Evolutionary conservation across 176 grass and related monocot species (phyloP), one percentile per base, ranked within the genome.

Genomic region (Aegilops umbellulata): DNA sequence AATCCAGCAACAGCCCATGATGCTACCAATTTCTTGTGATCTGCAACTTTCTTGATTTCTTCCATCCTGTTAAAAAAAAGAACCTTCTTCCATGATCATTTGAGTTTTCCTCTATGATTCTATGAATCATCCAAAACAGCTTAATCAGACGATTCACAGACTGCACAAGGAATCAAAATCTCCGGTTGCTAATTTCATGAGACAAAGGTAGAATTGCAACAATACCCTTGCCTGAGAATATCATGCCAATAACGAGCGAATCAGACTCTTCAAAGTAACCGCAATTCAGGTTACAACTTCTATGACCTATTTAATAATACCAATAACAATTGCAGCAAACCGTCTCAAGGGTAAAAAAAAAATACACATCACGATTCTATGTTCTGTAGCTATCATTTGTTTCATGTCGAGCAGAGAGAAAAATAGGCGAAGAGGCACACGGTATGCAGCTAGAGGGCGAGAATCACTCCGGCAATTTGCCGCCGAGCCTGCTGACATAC

Each of bases 391-490:
- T 70, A 61, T 60, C n/a, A 44, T 80, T 39, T 12, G 16, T 87
- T 80, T 76, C 74, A 64, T 49, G 67, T 87, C 47, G 20, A 62
- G 63, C 8, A 24, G 24, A 25, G 20, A 17, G 9, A 51, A 60
- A 23, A 2, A 46, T 46, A 46, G 20, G 55, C 2, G 36, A 65
- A 31, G 24, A 36, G 32, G 46, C 49, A 4, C 77, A 77, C 10
- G 16, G 22, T 19, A 83, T 76, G 17, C 35, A n/a, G 70, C 9
- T 24, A 22, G 70, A 65, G 29, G 7, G 22, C 19, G 3, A 17
- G 36, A 64, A 84, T 87, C 84, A 90, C 65, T 27, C 38, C 26
- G 58, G 58, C 35, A 70, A 67, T 39, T 49, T 64, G 65, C 73
- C 23, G 72, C 63, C 69, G 22, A 58, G 31, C 10, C 73, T 58